Conservation (phyloP, 2,329 filamentous ascomycete species). For the Cladosporium colombiae region DNA sequence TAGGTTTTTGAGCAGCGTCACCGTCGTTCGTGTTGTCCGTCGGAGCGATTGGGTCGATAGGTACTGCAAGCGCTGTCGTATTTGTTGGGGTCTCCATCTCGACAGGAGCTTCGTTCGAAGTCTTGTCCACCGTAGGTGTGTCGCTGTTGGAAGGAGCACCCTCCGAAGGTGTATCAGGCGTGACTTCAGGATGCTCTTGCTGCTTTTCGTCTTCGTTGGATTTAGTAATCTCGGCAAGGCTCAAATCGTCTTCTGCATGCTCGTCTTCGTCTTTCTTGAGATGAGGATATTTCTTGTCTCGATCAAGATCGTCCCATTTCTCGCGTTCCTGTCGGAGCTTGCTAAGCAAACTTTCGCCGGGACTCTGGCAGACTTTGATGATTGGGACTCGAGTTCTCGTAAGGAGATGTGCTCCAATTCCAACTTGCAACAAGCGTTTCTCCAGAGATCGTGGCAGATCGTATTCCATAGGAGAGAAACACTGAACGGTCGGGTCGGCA, state of each 20-base stretch:
- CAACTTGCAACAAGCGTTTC: constrained; percentile 69
- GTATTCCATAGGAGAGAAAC: constrained; percentile 48
- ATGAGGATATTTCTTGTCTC: constrained; percentile 47
- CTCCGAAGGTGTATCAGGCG: not conserved
- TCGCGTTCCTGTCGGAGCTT: constrained; percentile 65
- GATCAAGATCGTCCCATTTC: constrained; percentile 67
- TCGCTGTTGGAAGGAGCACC: not conserved
- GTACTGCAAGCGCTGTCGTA: not conserved
- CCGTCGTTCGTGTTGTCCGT: not conserved
- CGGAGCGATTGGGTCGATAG: too few relatives aligned
- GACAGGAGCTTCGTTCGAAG: not conserved
- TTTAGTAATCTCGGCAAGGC: not conserved
- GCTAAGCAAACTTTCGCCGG: constrained; percentile 59
- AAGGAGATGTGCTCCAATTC: constrained; percentile 74
- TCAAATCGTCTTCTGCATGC: constrained; percentile 19
- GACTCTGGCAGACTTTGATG: constrained; percentile 79
- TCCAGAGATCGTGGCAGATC: constrained; percentile 73
- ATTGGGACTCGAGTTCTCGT: constrained; percentile 82
- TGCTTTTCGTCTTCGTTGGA: not conserved
- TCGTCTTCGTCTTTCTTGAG: constrained; percentile 29
- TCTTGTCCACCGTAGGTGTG: not conserved
- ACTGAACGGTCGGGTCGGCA: constrained; percentile 26
- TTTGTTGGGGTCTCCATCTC: constrained; percentile 7
- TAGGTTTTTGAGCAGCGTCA: not conserved
- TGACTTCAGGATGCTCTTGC: not conserved